Base-by-base conservation (phyloP, 352 stramenopile species). In the Thraustochytrium striatum region DNA sequence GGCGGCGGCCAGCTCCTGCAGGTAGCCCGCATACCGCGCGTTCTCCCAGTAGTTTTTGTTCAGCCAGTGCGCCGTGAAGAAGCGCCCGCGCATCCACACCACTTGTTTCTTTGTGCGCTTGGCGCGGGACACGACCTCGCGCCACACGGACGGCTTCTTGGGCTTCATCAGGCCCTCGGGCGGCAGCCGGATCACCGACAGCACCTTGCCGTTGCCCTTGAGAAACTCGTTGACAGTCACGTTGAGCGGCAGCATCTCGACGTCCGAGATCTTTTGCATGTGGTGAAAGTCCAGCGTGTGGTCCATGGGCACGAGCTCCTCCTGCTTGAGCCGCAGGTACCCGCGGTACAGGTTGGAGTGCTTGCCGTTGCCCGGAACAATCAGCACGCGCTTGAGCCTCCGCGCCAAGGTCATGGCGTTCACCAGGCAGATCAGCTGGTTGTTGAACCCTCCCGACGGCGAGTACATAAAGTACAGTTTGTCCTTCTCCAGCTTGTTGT, bases 401-500 rank as follows among this genome's bases (percentile, higher is more conserved):
- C 65, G 44, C 41, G 41, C 43, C 1, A 75, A 13, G 1, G 30
- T 38, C n/a, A 75, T 75, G 3, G 65, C 65, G 36, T 38, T 75
- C 25, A 75, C 32, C 44, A 75, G 35, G 36, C 65, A 75, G 3
- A 38, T 38, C n/a, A 75, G 65, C 50, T 75, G 65, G 41, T 75
- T 75, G 50, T 75, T 75, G 30, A 30, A 75, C 30, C 65, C 65
- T 72, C 65, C 65, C 8, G 65, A 75, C 1, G 65, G 65, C 44
- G 65, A 62, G 65, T 75, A 75, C 11, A 75, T 75, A 61, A 75
- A 75, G 65, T 75, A 75, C 41, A 28, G 28, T 7, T 38, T 25
- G n/a, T 7, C 21, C 5, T 61, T 25, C 21, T 75, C 65, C 21
- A 75, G 52, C 43, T 43, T 13, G 13, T 75, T 75, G 47, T 75